Conservation (phyloP, 129 eudicot species). For the Helianthus annuus region HanXRQr2.0-SUNRISE NC_035441.2:48497523-48498022, state of each 20-base stretch:
- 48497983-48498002: slow-evolving; percentile 86
- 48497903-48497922: slow-evolving; percentile 90
- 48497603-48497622: slow-evolving; percentile 79
- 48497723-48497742: slow-evolving; percentile 80
- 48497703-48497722: slow-evolving; percentile 80
- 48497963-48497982: slow-evolving; percentile 79
- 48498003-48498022: slow-evolving; percentile 82
- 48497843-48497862: slow-evolving; percentile 74
- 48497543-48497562: slow-evolving; percentile 73
- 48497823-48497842: slow-evolving; percentile 49
- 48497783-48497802: slow-evolving; percentile 39
- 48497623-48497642: slow-evolving; percentile 69
- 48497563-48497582: slow-evolving; percentile 69
- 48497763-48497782: slow-evolving; percentile 38
- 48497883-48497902: slow-evolving; percentile 69
- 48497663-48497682: slow-evolving; percentile 45
- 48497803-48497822: slow-evolving; percentile 48
- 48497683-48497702: slow-evolving; percentile 87
- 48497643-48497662: slow-evolving; percentile 83
- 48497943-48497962: slow-evolving; percentile 73
- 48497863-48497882: slow-evolving; percentile 64
- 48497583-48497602: slow-evolving; percentile 38
- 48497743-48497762: slow-evolving; percentile 63
- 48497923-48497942: slow-evolving; percentile 78
- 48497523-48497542: slow-evolving; percentile 48